Conservation (phyloP, 1,284 basidiomycete genomes). For the Ceratobasidium sp. region DNA sequence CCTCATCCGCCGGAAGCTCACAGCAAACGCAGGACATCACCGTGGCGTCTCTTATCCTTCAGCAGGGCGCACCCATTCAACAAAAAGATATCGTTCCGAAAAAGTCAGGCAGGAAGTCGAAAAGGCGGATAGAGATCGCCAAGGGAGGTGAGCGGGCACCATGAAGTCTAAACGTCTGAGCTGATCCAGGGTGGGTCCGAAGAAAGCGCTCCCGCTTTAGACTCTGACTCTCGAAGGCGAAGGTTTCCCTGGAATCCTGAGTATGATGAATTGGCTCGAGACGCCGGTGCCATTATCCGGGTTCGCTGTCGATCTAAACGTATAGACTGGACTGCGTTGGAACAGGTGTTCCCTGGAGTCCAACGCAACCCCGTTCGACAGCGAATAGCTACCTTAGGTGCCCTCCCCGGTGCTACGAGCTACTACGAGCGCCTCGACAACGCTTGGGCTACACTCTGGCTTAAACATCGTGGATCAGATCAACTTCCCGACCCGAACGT, state of each 20-base stretch:
- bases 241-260: constrained; percentile 88
- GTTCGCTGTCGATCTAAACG: constrained; percentile 77
- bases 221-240: constrained; percentile 60
- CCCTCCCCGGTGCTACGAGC: constrained; percentile 74
- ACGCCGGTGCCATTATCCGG: constrained; percentile 84
- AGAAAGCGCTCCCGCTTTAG: neutral
- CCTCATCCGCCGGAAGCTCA: neutral
- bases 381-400: constrained; percentile 69
- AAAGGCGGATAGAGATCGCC: constrained; percentile 12
- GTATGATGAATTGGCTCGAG: constrained; percentile 87
- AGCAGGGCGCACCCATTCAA: constrained; percentile 16
- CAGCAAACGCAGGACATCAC: constrained; percentile 1
- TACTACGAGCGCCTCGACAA: constrained; percentile 86
- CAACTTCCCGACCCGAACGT: constrained; percentile 80
- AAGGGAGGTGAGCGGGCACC: constrained; percentile 16
- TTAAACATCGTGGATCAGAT: constrained; percentile 74
- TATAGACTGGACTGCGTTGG: constrained; percentile 77
- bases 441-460: constrained; percentile 83
- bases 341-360: constrained; percentile 82
- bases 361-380: constrained; percentile 76
- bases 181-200: neutral
- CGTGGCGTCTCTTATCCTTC: constrained; percentile 24
- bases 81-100: constrained; percentile 36
- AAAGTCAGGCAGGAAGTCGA: constrained; percentile 39
- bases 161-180: neutral